These are phyloP conservation scores for Dictyostelium intermedium DNA, from an alignment of 78 protist genomes.

Conservation along the genomic window DNA sequence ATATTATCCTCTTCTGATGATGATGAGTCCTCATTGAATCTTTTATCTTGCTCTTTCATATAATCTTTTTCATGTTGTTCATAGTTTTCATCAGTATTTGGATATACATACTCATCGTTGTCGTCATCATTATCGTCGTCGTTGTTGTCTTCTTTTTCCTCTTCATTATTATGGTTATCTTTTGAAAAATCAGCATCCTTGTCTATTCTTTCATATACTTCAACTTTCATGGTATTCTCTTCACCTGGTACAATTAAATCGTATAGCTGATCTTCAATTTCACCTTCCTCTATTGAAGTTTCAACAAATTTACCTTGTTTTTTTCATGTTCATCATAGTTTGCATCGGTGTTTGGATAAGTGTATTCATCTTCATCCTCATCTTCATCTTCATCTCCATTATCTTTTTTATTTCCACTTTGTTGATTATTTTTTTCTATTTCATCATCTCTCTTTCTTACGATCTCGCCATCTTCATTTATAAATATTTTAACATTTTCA, in stretches of 20 bases:
- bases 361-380: background rate
- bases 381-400: background rate
- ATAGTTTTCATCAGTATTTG: conserved; percentile 28
- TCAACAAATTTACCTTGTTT: background rate
- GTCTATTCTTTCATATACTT: background rate
- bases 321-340: background rate
- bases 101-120: conserved; percentile 48
- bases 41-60: background rate
- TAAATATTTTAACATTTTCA: background rate
- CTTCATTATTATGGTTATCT: background rate
- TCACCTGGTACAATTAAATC: background rate
- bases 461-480: background rate
- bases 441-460: background rate
- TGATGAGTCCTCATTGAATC: background rate
- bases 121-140: background rate
- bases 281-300: background rate
- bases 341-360: conserved; percentile 21
- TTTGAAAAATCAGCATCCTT: background rate
- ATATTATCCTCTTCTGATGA: background rate
- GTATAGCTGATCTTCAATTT: background rate
- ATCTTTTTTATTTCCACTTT: background rate
- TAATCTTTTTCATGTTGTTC: conserved; percentile 16
- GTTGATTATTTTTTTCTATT: background rate
- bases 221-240: background rate
- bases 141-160: background rate